These are phyloP conservation scores for Ambrosiella beaveri DNA, from an alignment of 2,329 filamentous ascomycete genomes.

Conservation along the genomic window DNA sequence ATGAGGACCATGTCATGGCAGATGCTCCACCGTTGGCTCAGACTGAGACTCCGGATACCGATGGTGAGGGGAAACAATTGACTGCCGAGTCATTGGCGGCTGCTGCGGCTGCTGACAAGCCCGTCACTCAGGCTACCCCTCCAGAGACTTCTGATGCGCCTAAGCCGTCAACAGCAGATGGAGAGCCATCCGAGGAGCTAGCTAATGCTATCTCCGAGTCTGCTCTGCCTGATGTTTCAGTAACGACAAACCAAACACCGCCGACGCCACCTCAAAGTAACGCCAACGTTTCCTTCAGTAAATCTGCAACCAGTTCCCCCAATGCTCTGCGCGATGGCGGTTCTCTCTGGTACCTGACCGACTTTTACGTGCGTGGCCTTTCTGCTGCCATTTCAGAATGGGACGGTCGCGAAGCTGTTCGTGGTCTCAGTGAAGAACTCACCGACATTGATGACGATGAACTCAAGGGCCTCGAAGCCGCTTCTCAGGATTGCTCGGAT, in stretches of 20 bases:
- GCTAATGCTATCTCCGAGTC: neutral
- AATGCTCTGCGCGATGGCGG: constrained; percentile 11
- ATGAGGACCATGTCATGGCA: constrained; percentile 13
- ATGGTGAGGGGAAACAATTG: neutral
- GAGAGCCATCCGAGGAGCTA: neutral
- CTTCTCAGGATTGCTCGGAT: neutral
- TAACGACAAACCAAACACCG: constrained; percentile 6
- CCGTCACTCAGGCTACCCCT: constrained; percentile 5
- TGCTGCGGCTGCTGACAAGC: neutral
- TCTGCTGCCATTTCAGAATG: constrained; percentile 23
- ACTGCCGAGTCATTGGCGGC: neutral
- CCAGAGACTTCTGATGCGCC: constrained; percentile 6
- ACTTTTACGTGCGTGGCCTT: constrained; percentile 6
- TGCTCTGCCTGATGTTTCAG: neutral
- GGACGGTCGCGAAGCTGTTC: constrained; percentile 49
- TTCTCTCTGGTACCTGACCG: constrained; percentile 9
- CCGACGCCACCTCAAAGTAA: constrained; percentile 12
- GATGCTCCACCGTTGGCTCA: constrained; percentile 8
- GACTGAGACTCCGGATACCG: neutral
- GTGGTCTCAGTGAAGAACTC: constrained; percentile 64
- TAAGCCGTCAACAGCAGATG: neutral
- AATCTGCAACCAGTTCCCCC: neutral
- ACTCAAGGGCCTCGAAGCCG: constrained; percentile 44
- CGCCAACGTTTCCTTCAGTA: constrained; percentile 9
- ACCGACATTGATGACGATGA: constrained; percentile 88